Evolutionary conservation across 2,329 filamentous ascomycete species (phyloP).

Genomic region (Verticillium nonalfalfae): DNA sequence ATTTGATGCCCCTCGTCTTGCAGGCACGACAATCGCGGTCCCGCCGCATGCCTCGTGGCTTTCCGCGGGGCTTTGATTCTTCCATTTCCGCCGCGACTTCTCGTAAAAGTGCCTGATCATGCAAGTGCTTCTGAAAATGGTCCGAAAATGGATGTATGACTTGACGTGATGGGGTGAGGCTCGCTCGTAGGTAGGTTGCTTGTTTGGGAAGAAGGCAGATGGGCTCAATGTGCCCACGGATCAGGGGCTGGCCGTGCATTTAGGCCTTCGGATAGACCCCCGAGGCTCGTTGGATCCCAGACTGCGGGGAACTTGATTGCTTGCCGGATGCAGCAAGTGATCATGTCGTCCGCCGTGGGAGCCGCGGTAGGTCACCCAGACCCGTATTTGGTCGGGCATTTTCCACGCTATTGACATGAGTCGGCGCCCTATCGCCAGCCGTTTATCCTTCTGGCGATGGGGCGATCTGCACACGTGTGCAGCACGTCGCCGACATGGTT

Average conservation of each 20-base stretch:
- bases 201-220: background rate
- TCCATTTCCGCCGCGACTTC: background rate
- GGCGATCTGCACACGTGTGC: background rate
- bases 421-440: background rate
- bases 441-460: background rate
- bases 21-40: constrained; percentile 5
- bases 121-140: background rate
- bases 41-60: background rate
- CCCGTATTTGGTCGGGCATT: background rate
- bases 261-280: background rate
- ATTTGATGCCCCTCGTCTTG: constrained; percentile 8
- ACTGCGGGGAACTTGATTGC: background rate
- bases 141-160: background rate
- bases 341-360: background rate
- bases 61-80: background rate
- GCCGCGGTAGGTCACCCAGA: background rate
- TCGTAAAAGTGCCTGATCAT: background rate
- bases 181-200: background rate
- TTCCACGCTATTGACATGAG: background rate
- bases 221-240: background rate
- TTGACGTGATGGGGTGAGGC: background rate
- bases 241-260: background rate
- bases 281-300: background rate
- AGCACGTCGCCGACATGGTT: background rate
- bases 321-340: background rate